Evolutionary conservation across 176 grass and related monocot genomes (phyloP), one percentile per base, ranked within the genome.

Genomic region (Tillandsia leiboldiana): DNA sequence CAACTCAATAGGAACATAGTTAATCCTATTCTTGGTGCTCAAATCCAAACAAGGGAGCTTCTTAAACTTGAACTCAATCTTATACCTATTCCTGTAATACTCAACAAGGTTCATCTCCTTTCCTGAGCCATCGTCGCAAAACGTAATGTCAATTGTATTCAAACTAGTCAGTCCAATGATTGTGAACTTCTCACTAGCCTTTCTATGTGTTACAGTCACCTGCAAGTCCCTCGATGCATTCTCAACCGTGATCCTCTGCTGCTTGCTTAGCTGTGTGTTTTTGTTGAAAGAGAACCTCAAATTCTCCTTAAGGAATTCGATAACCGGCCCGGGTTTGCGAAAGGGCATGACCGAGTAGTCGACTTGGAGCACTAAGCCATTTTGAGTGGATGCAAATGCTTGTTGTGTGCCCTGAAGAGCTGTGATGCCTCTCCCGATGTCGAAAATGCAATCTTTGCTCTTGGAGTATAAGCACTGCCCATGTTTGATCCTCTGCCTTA

Each of bases 261-360:
- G 0, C 75, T 49, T 62, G n/a, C 70, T 59, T 49, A 88, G 54
- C 29, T 9, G 2, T 58, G 75, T 78, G 12, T 71, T 72, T 49
- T 75, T 51, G 18, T 81, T 50, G 11, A 81, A 64, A 2, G 1
- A 9, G 3, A 56, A 0, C 12, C 1, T 1, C 54, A 72, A 63
- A 1, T 49, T 26, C 26, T 78, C 64, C 29, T 51, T 0, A 42
- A 81, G 70, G 51, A 75, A 42, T 50, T 72, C 58, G 53, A 88
- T 28, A 67, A 88, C 86, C 13, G 53, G 68, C 8, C 78, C 71
- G 51, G 68, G 53, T 72, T 75, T 63, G 63, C 69, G 69, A 74
- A 84, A 88, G 26, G 82, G 82, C 86, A 84, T 81, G 67, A 69
- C 63, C 8, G 86, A 84, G 77, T 81, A 88, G 82, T 88, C 82